Conservation (phyloP, 2,329 filamentous ascomycete species). For the Xylaria multiplex region DNA sequence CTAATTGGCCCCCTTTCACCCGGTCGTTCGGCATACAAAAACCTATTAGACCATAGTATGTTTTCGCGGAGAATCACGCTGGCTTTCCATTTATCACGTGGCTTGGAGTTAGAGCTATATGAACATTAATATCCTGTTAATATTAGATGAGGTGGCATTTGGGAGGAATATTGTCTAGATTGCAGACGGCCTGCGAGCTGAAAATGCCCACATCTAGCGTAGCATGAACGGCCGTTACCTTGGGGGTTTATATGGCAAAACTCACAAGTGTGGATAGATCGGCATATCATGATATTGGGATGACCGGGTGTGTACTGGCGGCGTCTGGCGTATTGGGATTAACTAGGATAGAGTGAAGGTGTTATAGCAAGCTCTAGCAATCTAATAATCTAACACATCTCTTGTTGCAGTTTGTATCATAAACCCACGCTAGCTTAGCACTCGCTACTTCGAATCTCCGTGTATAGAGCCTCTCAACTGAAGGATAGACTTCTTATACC, state of each 20-base stretch:
- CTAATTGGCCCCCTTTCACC: slow-evolving; percentile 45
- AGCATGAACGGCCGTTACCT: neutral
- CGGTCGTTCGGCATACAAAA: neutral
- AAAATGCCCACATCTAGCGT: slow-evolving; percentile 2
- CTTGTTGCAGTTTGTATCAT: neutral
- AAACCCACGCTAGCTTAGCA: neutral
- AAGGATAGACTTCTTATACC: neutral
- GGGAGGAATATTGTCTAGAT: neutral
- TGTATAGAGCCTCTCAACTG: neutral
- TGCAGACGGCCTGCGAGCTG: neutral
- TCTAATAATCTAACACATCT: neutral
- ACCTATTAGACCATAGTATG: slow-evolving; percentile 13
- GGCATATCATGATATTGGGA: slow-evolving; percentile 3
- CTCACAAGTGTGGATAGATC: neutral
- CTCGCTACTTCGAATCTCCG: neutral
- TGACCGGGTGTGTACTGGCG: slow-evolving; percentile 2
- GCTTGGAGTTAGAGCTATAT: neutral
- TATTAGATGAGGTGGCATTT: slow-evolving; percentile 1
- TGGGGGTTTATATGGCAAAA: too few relatives aligned
- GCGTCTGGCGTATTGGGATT: slow-evolving; percentile 18
- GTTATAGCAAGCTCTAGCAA: neutral
- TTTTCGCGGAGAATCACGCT: neutral
- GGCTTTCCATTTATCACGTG: neutral
- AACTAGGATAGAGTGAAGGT: neutral
- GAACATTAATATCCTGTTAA: neutral